A percentile compares a stretch with the other conserved stretches of the same genome.
phyloP scores from a whole-genome alignment of 805 yeast genomes.

The Yarrowia osloensis region DNA sequence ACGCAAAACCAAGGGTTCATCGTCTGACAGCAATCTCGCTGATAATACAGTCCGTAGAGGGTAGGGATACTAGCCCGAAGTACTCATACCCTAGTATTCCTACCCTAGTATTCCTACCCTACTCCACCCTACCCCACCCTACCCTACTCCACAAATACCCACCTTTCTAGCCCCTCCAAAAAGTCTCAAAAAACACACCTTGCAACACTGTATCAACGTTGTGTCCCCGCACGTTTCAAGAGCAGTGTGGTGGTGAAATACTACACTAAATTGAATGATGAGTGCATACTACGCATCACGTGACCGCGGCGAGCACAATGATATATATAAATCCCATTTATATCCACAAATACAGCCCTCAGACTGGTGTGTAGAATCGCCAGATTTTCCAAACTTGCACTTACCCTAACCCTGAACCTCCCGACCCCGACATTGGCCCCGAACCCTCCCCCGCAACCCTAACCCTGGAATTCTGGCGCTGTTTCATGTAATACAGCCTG shows the following conservation, averaged over 20 bases:
- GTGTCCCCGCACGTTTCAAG: neutral
- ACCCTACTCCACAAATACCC: neutral
- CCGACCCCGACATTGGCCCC: too few species aligned
- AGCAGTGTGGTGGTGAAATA: too few species aligned
- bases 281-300: neutral
- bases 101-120: neutral
- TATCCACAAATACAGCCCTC: neutral
- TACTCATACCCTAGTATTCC: too few species aligned
- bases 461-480: neutral
- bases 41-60: neutral
- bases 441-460: too few species aligned
- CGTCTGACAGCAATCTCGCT: neutral
- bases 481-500: neutral
- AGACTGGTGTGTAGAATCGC: too few species aligned
- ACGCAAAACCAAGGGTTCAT: neutral
- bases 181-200: neutral
- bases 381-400: too few species aligned
- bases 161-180: neutral
- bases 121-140: neutral
- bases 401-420: too few species aligned
- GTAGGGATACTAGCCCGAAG: too few species aligned
- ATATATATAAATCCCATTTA: neutral
- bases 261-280: neutral
- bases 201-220: conserved; percentile 1
- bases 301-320: neutral